Evolutionary conservation across 2,329 filamentous ascomycete species (phyloP).

Genomic region (Penicillium expansum): DNA sequence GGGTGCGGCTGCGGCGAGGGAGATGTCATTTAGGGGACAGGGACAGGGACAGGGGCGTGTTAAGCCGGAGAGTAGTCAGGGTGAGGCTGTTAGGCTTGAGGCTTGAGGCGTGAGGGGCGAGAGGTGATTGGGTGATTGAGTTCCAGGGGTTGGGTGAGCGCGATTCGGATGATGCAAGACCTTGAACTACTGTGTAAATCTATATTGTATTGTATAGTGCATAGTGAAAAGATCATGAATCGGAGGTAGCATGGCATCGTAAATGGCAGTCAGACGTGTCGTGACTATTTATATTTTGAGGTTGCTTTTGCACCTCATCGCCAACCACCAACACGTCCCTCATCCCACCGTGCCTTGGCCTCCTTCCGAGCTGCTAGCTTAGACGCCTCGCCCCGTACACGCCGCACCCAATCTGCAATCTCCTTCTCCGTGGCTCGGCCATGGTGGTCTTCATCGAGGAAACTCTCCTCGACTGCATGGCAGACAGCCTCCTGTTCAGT

Average conservation of each 20-base stretch:
- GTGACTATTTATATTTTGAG: not conserved
- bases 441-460: constrained; percentile 64
- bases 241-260: constrained; percentile 12
- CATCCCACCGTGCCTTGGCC: constrained; percentile 90
- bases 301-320: constrained; percentile 49
- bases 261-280: not conserved
- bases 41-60: not conserved
- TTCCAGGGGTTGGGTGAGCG: no score
- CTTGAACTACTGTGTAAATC: not conserved
- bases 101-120: no score
- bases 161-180: not conserved
- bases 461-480: constrained; percentile 85
- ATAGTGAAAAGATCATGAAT: not conserved
- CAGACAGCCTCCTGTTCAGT: constrained; percentile 81
- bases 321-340: constrained; percentile 93
- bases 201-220: not conserved
- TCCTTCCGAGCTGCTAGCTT: constrained; percentile 77
- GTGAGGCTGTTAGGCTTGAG: not conserved
- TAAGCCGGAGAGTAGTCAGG: not conserved
- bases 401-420: constrained; percentile 76
- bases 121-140: not conserved
- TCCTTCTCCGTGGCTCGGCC: constrained; percentile 71
- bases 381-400: constrained; percentile 76
- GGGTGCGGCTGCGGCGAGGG: constrained; percentile 10
- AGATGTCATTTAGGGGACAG: not conserved